These are phyloP conservation scores for Zostera marina DNA, from an alignment of 116 monocot species.

Conservation along the genomic window DNA sequence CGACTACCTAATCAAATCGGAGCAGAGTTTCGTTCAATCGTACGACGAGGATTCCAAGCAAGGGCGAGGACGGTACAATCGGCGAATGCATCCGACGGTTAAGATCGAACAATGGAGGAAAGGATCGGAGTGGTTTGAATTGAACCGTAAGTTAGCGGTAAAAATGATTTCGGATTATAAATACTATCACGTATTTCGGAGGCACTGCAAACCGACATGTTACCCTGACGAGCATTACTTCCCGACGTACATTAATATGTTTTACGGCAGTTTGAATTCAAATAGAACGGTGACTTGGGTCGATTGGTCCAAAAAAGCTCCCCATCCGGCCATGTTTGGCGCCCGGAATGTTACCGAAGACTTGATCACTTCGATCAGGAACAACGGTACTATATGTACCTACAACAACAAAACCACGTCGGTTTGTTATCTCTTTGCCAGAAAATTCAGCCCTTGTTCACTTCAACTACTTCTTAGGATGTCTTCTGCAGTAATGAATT, in stretches of 20 bases:
- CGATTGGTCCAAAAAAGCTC: conserved; percentile 40
- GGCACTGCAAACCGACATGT: conserved; percentile 33
- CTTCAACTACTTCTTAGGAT: conserved; percentile 31
- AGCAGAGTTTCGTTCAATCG: conserved; percentile 27
- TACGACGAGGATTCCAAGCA: conserved; percentile 21
- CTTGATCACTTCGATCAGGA: conserved; percentile 27
- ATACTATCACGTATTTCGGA: conserved; percentile 29
- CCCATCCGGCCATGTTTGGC: conserved; percentile 33
- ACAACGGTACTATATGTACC: conserved; percentile 27
- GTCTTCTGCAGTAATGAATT: conserved; percentile 28
- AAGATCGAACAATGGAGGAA: conserved; percentile 36
- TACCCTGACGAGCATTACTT: conserved; percentile 46
- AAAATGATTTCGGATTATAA: conserved; percentile 24
- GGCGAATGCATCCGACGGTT: conserved; percentile 26
- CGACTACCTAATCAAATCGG: conserved; percentile 23
- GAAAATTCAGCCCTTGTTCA: conserved; percentile 41
- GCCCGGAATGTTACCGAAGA: conserved; percentile 10
- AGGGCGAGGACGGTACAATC: conserved; percentile 34
- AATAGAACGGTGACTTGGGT: conserved; percentile 50
- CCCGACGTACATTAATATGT: conserved; percentile 42
- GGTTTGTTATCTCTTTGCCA: conserved; percentile 33
- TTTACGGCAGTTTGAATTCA: conserved; percentile 28
- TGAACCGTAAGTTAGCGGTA: conserved; percentile 26
- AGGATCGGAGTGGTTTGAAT: conserved; percentile 49
- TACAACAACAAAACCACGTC: conserved; percentile 31